These are phyloP conservation scores for Sicyos baderoa DNA, from an alignment of 306 rosid species.

Conservation along the genomic window DNA sequence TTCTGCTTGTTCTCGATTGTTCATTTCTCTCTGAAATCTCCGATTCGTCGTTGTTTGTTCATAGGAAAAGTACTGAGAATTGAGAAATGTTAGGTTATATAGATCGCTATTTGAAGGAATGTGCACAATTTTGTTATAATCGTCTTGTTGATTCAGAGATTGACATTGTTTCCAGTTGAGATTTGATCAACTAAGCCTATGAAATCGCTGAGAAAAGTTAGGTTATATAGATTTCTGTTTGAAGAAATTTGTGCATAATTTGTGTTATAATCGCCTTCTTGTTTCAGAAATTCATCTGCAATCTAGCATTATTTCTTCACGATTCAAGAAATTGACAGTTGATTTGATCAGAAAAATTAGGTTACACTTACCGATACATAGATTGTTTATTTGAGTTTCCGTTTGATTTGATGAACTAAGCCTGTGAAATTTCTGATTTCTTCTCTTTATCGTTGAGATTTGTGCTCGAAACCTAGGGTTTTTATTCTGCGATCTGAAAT, in stretches of 20 bases:
- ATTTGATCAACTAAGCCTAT: too few relatives aligned
- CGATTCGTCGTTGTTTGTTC: background rate
- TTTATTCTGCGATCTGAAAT: slow-evolving; percentile 6
- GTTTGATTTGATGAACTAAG: background rate
- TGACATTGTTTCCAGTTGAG: too few relatives aligned
- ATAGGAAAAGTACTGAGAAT: slow-evolving; percentile 7
- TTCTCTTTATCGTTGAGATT: background rate
- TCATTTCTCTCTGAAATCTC: background rate
- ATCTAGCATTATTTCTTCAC: background rate
- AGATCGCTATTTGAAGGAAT: background rate
- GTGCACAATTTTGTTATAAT: background rate
- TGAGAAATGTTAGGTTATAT: background rate
- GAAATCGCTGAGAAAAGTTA: slow-evolving; percentile 2
- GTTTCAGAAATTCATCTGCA: too few relatives aligned
- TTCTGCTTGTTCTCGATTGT: background rate
- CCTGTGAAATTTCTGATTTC: background rate
- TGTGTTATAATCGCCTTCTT: too few relatives aligned
- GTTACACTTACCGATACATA: too few relatives aligned
- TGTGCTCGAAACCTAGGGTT: slow-evolving; percentile 3
- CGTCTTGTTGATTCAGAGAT: too few relatives aligned
- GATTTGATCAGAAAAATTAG: too few relatives aligned
- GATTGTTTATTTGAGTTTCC: too few relatives aligned
- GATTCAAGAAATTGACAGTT: background rate
- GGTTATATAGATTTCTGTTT: background rate
- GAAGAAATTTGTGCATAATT: background rate